phyloP scores from a whole-genome alignment of 2,329 filamentous ascomycete genomes.

The Dissoconium aciculare region DNA sequence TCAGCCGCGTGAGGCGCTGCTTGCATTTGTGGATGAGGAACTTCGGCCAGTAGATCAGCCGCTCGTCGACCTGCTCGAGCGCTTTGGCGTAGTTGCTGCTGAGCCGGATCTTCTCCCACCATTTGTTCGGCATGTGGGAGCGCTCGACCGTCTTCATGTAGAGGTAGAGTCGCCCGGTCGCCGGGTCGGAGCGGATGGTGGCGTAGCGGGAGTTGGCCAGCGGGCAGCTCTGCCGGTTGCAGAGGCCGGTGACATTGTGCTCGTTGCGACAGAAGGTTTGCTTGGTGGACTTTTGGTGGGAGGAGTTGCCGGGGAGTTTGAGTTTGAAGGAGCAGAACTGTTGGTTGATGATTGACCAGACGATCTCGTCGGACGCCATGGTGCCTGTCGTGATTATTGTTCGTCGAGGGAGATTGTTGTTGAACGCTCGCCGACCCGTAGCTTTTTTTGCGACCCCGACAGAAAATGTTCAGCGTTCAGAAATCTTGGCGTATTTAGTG shows the following conservation, averaged over 20 bases:
- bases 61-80: conserved; percentile 70
- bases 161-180: conserved; percentile 72
- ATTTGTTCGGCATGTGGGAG: conserved; percentile 70
- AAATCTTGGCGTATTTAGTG: not conserved
- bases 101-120: conserved; percentile 88
- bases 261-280: conserved; percentile 92
- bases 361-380: conserved; percentile 90
- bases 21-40: conserved; percentile 92
- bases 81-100: conserved; percentile 84
- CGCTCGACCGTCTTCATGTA: conserved; percentile 96
- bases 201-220: conserved; percentile 87
- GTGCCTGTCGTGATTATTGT: no score
- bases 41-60: conserved; percentile 85
- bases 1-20: conserved; percentile 80
- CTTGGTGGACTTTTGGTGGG: conserved; percentile 52
- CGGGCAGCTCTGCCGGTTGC: conserved; percentile 76
- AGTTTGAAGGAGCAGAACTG: conserved; percentile 92
- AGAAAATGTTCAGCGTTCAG: not conserved
- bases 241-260: conserved; percentile 43
- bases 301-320: conserved; percentile 38
- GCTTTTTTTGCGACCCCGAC: no score
- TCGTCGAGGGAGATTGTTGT: no score
- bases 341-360: conserved; percentile 94
- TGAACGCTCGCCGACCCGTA: no score
- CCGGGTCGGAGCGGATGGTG: conserved; percentile 69